Percentiles rank a stretch among this genome's conserved stretches.
phyloP scores from a whole-genome alignment of 169 alveolate species.

The Nephromyces sp. region DNA sequence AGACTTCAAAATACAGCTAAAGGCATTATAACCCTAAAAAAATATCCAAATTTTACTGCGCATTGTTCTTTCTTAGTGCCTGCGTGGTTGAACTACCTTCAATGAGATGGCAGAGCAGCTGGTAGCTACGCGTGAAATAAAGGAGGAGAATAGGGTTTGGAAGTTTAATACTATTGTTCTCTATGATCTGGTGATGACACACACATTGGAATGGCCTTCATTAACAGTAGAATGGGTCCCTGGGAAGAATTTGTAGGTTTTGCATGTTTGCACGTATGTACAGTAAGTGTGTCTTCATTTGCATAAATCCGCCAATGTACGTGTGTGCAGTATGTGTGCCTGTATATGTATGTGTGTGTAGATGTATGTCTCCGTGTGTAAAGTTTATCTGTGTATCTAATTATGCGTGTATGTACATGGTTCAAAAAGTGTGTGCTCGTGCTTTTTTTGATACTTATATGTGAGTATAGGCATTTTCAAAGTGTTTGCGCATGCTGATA shows the following conservation, averaged over 20 bases:
- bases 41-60: too few relatives aligned
- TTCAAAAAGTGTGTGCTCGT: neutral
- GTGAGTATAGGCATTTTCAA: neutral
- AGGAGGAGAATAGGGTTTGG: constrained; percentile 67
- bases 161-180: constrained; percentile 86
- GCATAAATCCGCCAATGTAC: neutral
- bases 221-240: constrained; percentile 79
- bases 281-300: neutral
- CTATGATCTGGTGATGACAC: constrained; percentile 80
- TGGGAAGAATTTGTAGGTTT: constrained; percentile 29
- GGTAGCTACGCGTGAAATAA: constrained; percentile 3
- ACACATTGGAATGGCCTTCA: constrained; percentile 94
- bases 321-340: neutral
- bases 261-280: neutral
- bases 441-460: neutral
- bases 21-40: too few relatives aligned
- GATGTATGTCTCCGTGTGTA: neutral
- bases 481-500: too few relatives aligned
- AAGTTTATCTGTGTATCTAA: neutral
- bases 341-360: neutral
- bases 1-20: too few relatives aligned
- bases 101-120: too few relatives aligned
- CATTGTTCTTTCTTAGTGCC: too few relatives aligned
- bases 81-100: too few relatives aligned
- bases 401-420: neutral